phyloP scores from a whole-genome alignment of 1,139 yeast genomes.

The Kodamaea sp. region DNA sequence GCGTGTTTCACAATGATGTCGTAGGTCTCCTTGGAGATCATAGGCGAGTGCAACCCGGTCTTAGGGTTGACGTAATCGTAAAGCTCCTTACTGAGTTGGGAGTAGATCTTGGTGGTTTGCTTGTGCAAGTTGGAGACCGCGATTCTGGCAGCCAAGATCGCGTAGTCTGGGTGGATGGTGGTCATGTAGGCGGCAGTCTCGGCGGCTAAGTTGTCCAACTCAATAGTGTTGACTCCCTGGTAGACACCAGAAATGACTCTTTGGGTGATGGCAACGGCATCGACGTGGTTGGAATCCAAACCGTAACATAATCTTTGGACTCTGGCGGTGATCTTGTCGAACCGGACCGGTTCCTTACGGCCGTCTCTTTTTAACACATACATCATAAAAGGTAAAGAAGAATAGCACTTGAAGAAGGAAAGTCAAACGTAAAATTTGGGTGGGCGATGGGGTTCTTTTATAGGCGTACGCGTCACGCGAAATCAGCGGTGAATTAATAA shows the following conservation, averaged over 20 bases:
- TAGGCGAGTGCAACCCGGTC: constrained; percentile 69
- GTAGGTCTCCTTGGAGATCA: constrained; percentile 74
- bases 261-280: constrained; percentile 87
- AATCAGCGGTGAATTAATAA: too few relatives aligned
- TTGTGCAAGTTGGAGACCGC: constrained; percentile 91
- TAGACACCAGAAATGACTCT: constrained; percentile 87
- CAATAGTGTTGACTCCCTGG: constrained; percentile 95
- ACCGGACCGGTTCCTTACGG: constrained; percentile 72
- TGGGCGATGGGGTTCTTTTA: constrained; percentile 5
- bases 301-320: constrained; percentile 69
- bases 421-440: too few relatives aligned
- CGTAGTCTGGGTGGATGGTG: constrained; percentile 95
- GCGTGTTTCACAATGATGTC: constrained; percentile 62
- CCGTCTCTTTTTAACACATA: constrained; percentile 69
- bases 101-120: constrained; percentile 87
- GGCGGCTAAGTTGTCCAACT: constrained; percentile 89
- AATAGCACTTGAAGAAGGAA: too few relatives aligned
- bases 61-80: constrained; percentile 75
- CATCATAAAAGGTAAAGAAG: too few relatives aligned
- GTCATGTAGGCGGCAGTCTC: constrained; percentile 98
- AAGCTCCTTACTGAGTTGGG: constrained; percentile 70
- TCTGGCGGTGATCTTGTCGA: constrained; percentile 51
- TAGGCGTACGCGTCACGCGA: constrained; percentile 3
- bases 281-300: constrained; percentile 78
- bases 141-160: constrained; percentile 90